phyloP scores from a whole-genome alignment of 345 rosid species.

The Dipteronia dyeriana region DNA sequence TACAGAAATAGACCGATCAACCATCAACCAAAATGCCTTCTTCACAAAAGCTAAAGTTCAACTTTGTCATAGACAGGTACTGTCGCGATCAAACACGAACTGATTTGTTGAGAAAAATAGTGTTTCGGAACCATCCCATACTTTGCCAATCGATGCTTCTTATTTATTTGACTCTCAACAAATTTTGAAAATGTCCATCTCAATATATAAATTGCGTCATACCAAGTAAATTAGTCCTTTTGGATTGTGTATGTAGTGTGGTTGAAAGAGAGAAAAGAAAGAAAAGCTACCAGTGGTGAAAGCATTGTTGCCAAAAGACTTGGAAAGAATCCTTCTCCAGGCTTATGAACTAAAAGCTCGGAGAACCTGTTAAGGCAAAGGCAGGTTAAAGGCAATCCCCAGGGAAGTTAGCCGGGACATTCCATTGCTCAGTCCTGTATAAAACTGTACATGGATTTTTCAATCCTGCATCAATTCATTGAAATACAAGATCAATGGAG shows the following conservation, averaged over 20 bases:
- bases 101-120: constrained; percentile 32
- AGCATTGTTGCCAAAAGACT: constrained; percentile 39
- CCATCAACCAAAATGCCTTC: constrained; percentile 30
- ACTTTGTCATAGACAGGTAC: constrained; percentile 39
- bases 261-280: neutral
- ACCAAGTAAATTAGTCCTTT: neutral
- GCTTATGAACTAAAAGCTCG: constrained; percentile 53
- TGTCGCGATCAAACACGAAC: constrained; percentile 28
- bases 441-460: constrained; percentile 39
- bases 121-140: constrained; percentile 49
- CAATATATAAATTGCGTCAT: constrained; percentile 15
- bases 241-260: neutral
- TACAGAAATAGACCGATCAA: too few species aligned
- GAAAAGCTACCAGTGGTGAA: constrained; percentile 38
- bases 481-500: too few species aligned
- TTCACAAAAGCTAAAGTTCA: constrained; percentile 35
- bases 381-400: constrained; percentile 39
- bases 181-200: constrained; percentile 40
- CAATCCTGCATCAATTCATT: too few species aligned
- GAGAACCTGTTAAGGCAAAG: constrained; percentile 47
- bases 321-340: constrained; percentile 43
- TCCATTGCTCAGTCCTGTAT: constrained; percentile 47
- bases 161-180: constrained; percentile 32
- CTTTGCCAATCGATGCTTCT: constrained; percentile 35
- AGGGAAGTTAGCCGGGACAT: constrained; percentile 43